Evolutionary conservation across 164 flowering plant species (phyloP), one percentile per base, ranked within the genome.

Genomic region (Dillenia suffruticosa): DNA sequence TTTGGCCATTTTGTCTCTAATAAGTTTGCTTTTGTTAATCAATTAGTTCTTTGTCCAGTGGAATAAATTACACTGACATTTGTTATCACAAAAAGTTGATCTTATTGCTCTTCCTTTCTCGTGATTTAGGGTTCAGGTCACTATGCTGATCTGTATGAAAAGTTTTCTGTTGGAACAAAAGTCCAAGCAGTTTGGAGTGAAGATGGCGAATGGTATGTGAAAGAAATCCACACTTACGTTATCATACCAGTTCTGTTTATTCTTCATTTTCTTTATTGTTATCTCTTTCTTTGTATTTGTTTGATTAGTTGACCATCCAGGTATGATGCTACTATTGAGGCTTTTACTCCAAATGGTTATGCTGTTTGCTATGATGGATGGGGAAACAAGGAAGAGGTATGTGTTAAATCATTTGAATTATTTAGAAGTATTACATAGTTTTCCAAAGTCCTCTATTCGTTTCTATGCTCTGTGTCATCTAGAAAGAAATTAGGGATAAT

Each of bases 361-460:
- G 73, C 51, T 70, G 94, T 94, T 49, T 9, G 63, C 62, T 91
- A 83, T 67, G 82, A 82, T 71, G 93, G 51, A 64, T 94, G 97
- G 97, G 99, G 96, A 43, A 94, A 94, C 63, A 82, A 76, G 73
- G 99, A 94, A 75, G 99, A 94, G 97, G 99, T 94, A 81, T 58
- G 61, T 43, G 56, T 63, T 19, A 32, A 26, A 22, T 61, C 16
- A 32, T 22, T 10, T n/a, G 13, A 12, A 8, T 11, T 12, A 57
- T 12, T 12, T 57, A 12, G 5, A 13, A 40, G 59, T 32, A 32
- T 32, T 32, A 32, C 40, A 32, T 5, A 32, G 6, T 32, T 32
- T 32, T 32, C 40, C 40, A 32, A 32, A 32, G 5, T 32, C 7
- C 40, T 5, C 6, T 32, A 4, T 32, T 32, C 6, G 40, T 32